Evolutionary conservation across 2,329 filamentous ascomycete genomes (phyloP), one percentile per base, ranked within the genome.

Genomic region (Dactylellina drechsleri): DNA sequence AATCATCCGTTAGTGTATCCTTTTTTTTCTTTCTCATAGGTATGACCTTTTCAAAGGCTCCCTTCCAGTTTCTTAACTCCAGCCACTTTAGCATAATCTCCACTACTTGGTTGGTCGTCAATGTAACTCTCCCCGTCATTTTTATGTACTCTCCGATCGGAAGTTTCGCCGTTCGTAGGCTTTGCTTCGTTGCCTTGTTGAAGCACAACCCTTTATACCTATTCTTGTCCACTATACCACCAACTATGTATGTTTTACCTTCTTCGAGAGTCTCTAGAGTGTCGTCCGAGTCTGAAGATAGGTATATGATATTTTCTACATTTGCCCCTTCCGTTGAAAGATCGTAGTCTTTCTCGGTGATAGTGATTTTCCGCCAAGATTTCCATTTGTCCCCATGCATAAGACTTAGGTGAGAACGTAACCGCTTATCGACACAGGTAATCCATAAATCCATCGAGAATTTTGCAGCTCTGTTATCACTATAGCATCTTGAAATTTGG

Each of bases 1-100:
- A 0, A 91, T 92, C 0, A 92, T 92, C 49, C 13, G 2, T 16
- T 4, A 18, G 6, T n/a, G n/a, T 28, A 28, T 41, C 28, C 5
- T 60, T 66, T 26, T 40, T 64, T 26, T 64, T 61, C 82, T 99
- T 99, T 76, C 95, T 85, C 82, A 92, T 93, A 0, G 95, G 95
- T 78, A 99, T 93, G 2, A 96, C 92, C 59, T 88, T 86, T 82
- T 93, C 83, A 81, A 99, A 99, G 0, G 95, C 93, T 80, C 91
- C 85, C 0, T 90, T 93, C 95, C 95, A 99, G 81, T 98, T 91
- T 1, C 91, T 92, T 57, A 88, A 88, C 82, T 97, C 92, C 65
- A 99, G 82, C 93, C 93, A 99, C 77, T 89, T 89, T 53, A 97
- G 83, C 92, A 99, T 97, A 77, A 99, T 98, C 83, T 98, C 94